A percentile compares a stretch with the other conserved stretches of the same genome.
Conservation (phyloP, 169 alveolate genomes). For the Cryptosporidium ubiquitum region DNA sequence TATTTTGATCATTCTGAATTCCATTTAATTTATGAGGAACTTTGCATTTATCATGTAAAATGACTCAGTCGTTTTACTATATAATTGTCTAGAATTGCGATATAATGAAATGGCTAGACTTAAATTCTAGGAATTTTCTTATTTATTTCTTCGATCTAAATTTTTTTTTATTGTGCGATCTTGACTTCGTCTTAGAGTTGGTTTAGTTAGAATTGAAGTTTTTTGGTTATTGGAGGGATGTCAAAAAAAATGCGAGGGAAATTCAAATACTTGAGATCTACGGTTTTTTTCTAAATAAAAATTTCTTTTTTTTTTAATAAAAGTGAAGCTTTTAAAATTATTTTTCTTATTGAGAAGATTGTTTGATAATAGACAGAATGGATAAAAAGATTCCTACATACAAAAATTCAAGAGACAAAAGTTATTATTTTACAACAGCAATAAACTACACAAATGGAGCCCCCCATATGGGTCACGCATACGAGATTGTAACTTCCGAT, state of each 20-base stretch:
- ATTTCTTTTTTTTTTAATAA: background rate
- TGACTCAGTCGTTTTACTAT: slow-evolving; percentile 2
- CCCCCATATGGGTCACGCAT: slow-evolving; percentile 94
- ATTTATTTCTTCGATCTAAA: background rate
- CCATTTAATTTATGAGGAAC: background rate
- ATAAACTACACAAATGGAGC: slow-evolving; percentile 92
- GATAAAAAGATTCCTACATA: background rate
- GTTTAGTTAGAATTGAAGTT: too few species aligned
- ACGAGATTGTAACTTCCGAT: slow-evolving; percentile 83
- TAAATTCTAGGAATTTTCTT: background rate
- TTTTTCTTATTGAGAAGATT: background rate
- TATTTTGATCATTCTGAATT: background rate
- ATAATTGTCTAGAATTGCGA: slow-evolving; percentile 21
- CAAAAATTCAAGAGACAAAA: background rate
- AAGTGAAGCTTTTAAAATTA: background rate
- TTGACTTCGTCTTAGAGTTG: background rate
- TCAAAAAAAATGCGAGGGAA: background rate
- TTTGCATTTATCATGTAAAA: background rate
- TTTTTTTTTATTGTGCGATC: background rate
- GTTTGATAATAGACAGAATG: background rate
- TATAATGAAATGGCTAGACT: slow-evolving; percentile 15
- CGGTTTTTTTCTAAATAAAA: too few species aligned
- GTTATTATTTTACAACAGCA: slow-evolving; percentile 91
- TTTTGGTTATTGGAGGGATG: too few species aligned
- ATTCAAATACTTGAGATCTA: background rate